Conservation (phyloP, 768 basidiomycete species). For the Clavaria fumosa region DNA sequence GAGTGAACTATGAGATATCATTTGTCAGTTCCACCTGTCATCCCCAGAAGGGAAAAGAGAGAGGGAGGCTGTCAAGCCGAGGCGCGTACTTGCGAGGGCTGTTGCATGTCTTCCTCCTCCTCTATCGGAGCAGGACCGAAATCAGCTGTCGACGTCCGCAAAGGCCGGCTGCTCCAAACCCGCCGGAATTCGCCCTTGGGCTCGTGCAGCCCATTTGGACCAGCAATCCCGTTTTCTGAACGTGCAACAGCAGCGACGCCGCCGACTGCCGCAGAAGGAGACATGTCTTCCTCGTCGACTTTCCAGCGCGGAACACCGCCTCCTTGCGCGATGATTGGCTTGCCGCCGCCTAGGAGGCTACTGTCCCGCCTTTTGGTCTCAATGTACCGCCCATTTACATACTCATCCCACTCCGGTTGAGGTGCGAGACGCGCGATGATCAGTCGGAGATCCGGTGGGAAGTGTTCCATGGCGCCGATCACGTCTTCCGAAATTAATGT, state of each 20-base stretch:
- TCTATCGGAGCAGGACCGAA: constrained; percentile 42
- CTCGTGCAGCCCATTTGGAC: constrained; percentile 11
- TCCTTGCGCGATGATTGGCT: constrained; percentile 38
- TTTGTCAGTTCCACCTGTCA: too few species aligned
- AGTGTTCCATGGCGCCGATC: constrained; percentile 75
- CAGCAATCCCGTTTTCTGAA: constrained; percentile 11
- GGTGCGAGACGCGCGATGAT: constrained; percentile 55
- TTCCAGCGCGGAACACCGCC: constrained; percentile 34
- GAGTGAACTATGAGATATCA: constrained; percentile 47
- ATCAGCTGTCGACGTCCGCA: constrained; percentile 42
- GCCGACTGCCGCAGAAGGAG: not conserved
- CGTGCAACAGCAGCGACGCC: not conserved
- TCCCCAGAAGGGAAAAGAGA: not conserved
- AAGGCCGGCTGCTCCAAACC: constrained; percentile 25
- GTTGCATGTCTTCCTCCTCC: constrained; percentile 29
- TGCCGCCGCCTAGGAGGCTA: constrained; percentile 73
- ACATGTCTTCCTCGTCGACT: constrained; percentile 49
- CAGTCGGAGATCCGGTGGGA: constrained; percentile 61
- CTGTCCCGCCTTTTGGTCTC: constrained; percentile 78
- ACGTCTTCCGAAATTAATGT: constrained; percentile 92
- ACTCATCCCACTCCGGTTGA: constrained; percentile 74
- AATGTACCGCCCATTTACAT: constrained; percentile 69
- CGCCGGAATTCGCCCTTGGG: constrained; percentile 46
- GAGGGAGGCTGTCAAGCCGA: constrained; percentile 4
- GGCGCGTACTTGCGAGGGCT: constrained; percentile 12